Evolutionary conservation across 805 yeast genomes (phyloP).

Genomic region (Sugiyamaella smithiae): DNA sequence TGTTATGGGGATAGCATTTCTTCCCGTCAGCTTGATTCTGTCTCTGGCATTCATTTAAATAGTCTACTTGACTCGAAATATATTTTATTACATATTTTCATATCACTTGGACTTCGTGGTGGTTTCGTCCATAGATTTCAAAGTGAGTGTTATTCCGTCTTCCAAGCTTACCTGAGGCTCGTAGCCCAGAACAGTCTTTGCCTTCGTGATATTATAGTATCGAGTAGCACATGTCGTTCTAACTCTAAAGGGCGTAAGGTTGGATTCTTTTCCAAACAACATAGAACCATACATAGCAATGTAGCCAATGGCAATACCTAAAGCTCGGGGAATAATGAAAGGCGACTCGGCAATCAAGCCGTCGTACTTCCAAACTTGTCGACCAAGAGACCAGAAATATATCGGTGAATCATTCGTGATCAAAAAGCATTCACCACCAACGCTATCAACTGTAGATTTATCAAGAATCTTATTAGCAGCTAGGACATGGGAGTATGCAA

Average conservation of each 20-base stretch:
- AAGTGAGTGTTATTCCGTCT: conserved; percentile 73
- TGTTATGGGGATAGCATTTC: too few relatives aligned
- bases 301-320: conserved; percentile 82
- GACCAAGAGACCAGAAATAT: conserved; percentile 94
- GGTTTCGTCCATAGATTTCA: conserved; percentile 91
- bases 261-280: conserved; percentile 77
- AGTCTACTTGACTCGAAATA: too few relatives aligned
- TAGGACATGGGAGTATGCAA: conserved; percentile 92
- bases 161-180: conserved; percentile 74
- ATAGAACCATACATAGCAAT: conserved; percentile 72
- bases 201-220: conserved; percentile 88
- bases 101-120: too few relatives aligned
- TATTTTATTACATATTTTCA: too few relatives aligned
- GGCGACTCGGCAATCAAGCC: conserved; percentile 72
- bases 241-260: conserved; percentile 94
- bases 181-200: conserved; percentile 74
- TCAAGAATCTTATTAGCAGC: conserved; percentile 77
- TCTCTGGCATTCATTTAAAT: too few relatives aligned
- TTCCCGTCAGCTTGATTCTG: too few relatives aligned
- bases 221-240: conserved; percentile 88
- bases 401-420: conserved; percentile 92
- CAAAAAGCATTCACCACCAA: conserved; percentile 86
- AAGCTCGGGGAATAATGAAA: conserved; percentile 64
- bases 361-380: conserved; percentile 96
- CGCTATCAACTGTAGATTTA: conserved; percentile 37